These are phyloP conservation scores for Onygena corvina DNA, from an alignment of 2,329 filamentous ascomycete species.

Conservation along the genomic window DNA sequence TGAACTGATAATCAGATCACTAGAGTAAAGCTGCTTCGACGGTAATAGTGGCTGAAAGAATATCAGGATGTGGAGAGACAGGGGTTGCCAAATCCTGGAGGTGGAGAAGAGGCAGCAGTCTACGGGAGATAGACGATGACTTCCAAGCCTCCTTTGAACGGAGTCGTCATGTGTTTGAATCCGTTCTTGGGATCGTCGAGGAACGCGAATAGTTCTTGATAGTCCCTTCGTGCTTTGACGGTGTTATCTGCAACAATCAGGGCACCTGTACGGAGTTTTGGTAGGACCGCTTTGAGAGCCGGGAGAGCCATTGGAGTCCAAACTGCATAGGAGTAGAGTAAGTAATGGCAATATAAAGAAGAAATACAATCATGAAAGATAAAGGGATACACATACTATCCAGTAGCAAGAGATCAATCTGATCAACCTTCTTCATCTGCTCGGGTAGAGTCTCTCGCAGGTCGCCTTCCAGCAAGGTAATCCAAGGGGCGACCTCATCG, in stretches of 20 bases:
- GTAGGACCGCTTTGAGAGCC: conserved; percentile 38
- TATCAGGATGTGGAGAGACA: no score
- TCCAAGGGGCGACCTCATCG: conserved; percentile 36
- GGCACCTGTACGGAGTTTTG: conserved; percentile 37
- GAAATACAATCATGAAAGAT: background rate
- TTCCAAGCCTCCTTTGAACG: conserved; percentile 40
- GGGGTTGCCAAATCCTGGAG: no score
- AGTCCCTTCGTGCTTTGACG: conserved; percentile 29
- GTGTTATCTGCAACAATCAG: conserved; percentile 43
- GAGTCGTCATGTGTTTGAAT: conserved; percentile 41
- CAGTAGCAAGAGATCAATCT: conserved; percentile 46
- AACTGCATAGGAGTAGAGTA: conserved; percentile 29
- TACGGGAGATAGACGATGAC: conserved; percentile 31
- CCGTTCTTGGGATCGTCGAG: conserved; percentile 37
- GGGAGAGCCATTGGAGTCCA: conserved; percentile 46
- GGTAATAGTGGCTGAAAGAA: no score
- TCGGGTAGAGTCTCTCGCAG: conserved; percentile 44
- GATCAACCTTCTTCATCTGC: conserved; percentile 28
- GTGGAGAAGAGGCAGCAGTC: background rate
- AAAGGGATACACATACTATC: conserved; percentile 42
- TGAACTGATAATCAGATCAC: no score
- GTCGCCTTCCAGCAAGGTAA: conserved; percentile 49
- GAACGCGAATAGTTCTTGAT: conserved; percentile 39
- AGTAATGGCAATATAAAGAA: background rate
- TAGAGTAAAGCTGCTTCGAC: background rate